These are phyloP conservation scores for Arbutus unedo DNA, from an alignment of 148 eudicot genomes.

Conservation along the genomic window DNA sequence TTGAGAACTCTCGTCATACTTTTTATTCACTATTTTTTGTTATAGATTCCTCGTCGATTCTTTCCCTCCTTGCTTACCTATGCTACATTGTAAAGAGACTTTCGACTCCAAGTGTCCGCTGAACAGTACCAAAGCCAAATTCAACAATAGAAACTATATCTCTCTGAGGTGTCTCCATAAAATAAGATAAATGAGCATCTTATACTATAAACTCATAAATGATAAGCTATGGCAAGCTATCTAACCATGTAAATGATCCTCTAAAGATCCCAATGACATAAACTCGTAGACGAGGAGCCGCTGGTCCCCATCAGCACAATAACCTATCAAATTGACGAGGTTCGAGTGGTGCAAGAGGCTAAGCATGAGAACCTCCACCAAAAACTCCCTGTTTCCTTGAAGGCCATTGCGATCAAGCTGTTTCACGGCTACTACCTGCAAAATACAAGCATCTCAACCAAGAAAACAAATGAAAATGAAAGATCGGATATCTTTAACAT, in stretches of 20 bases:
- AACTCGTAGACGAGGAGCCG: slow-evolving; percentile 95
- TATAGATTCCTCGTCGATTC: no score
- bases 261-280: slow-evolving; percentile 94
- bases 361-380: slow-evolving; percentile 98
- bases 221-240: not conserved
- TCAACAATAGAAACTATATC: not conserved
- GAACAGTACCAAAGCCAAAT: not conserved
- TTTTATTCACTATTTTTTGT: no score
- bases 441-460: slow-evolving; percentile 18
- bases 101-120: no score
- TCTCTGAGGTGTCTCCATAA: not conserved
- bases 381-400: slow-evolving; percentile 91
- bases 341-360: slow-evolving; percentile 90
- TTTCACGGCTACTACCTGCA: slow-evolving; percentile 93
- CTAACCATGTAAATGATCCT: slow-evolving; percentile 96
- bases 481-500: not conserved
- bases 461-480: not conserved
- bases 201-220: not conserved
- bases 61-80: no score
- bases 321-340: slow-evolving; percentile 92
- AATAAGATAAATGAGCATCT: not conserved
- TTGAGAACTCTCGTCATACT: no score
- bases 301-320: slow-evolving; percentile 98
- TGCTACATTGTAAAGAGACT: no score
- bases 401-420: slow-evolving; percentile 96